Conservation (phyloP, 2,329 filamentous ascomycete genomes). For the Xylaria digitata region DNA sequence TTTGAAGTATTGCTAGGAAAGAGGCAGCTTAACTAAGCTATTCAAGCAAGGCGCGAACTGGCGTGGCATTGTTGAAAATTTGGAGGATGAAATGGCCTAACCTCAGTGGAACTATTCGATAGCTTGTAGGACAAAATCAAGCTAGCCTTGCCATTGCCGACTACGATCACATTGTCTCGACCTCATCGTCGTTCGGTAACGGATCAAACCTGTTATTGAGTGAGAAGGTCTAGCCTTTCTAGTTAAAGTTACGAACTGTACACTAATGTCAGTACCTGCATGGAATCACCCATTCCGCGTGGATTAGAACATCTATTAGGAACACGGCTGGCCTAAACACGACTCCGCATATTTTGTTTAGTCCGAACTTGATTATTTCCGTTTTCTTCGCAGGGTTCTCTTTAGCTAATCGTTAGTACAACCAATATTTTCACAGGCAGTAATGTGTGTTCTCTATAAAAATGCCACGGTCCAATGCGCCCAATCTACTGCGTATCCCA, state of each 20-base stretch:
- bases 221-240: too few relatives aligned
- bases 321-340: neutral
- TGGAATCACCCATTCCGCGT: neutral
- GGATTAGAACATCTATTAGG: too few relatives aligned
- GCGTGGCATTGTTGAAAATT: slow-evolving; percentile 10
- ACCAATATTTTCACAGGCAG: too few relatives aligned
- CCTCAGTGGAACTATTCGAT: neutral
- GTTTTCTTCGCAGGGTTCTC: neutral
- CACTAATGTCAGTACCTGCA: neutral
- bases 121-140: slow-evolving; percentile 18
- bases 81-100: neutral
- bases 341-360: too few relatives aligned
- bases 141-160: slow-evolving; percentile 1
- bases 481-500: too few relatives aligned
- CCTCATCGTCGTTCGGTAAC: neutral
- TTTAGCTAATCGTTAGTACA: neutral
- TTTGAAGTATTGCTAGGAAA: neutral
- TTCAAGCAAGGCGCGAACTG: neutral
- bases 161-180: neutral
- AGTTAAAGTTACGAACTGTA: neutral
- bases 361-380: too few relatives aligned
- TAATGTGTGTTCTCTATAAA: too few relatives aligned
- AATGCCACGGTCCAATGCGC: too few relatives aligned
- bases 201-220: too few relatives aligned
- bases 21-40: neutral